phyloP scores from a whole-genome alignment of 805 yeast genomes.

The Wickerhamomyces tratensis region DNA sequence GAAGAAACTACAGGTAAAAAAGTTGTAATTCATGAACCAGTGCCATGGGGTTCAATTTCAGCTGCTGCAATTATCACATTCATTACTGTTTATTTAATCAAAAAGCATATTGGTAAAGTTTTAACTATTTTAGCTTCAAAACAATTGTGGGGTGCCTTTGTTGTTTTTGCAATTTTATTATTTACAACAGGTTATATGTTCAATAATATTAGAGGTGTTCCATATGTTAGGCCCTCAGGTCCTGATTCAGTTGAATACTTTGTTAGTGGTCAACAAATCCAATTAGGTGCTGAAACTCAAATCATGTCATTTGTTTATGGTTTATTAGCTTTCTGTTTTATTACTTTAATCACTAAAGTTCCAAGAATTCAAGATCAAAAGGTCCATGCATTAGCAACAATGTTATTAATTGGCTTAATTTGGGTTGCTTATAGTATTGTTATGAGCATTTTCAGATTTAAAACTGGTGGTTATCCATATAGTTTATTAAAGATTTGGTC shows the following conservation, averaged over 20 bases:
- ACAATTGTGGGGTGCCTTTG: constrained; percentile 62
- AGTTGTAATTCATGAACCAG: constrained; percentile 23
- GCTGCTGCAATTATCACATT: constrained; percentile 26
- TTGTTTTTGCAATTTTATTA: constrained; percentile 55
- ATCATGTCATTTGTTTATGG: constrained; percentile 70
- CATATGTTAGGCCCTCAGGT: constrained; percentile 37
- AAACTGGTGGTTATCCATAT: constrained; percentile 74
- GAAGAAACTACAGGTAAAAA: constrained; percentile 10
- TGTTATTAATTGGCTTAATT: constrained; percentile 32
- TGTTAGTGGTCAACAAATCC: constrained; percentile 57
- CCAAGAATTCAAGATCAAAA: constrained; percentile 38
- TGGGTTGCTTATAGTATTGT: constrained; percentile 55
- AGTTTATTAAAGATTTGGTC: constrained; percentile 34
- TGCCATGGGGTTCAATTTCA: constrained; percentile 26
- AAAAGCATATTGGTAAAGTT: constrained; percentile 26
- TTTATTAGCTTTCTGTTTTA: constrained; percentile 45
- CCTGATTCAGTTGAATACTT: constrained; percentile 30
- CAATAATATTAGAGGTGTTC: constrained; percentile 65
- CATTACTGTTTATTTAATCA: constrained; percentile 21
- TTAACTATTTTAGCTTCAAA: constrained; percentile 34
- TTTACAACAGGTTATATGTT: constrained; percentile 91
- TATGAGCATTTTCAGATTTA: constrained; percentile 56
- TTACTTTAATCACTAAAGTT: constrained; percentile 48
- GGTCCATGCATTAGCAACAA: constrained; percentile 39
- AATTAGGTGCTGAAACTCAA: constrained; percentile 86